Conservation (phyloP, 495 filamentous ascomycete species). For the Cenococcum geophilum region DNA sequence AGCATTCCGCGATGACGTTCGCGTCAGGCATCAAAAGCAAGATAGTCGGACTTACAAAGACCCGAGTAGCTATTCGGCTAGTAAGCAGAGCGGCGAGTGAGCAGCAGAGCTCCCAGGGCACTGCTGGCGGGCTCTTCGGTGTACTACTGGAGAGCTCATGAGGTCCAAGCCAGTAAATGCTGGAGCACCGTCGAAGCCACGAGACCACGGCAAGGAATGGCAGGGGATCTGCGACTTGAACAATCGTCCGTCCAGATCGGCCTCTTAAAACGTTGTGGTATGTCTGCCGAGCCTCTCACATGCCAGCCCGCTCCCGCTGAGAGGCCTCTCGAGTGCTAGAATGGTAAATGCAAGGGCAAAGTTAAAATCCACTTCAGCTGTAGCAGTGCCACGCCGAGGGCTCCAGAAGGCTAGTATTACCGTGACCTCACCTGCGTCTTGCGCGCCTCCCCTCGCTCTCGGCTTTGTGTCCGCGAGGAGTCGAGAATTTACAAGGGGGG, state of each 20-base stretch:
- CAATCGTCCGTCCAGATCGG: not conserved
- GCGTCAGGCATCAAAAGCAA: not conserved
- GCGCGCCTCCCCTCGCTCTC: too few species aligned
- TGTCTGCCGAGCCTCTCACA: not conserved
- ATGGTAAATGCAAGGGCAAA: not conserved
- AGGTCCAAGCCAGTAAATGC: not conserved
- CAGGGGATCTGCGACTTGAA: not conserved
- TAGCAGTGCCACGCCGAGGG: not conserved
- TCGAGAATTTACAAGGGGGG: too few species aligned
- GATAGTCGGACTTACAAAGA: not conserved
- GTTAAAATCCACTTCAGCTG: conserved; percentile 4
- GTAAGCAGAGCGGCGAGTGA: not conserved
- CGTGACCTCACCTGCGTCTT: not conserved
- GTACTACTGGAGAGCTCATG: not conserved
- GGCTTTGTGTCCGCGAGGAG: too few species aligned
- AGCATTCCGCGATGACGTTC: not conserved
- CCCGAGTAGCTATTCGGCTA: not conserved
- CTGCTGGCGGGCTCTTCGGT: not conserved
- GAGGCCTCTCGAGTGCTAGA: too few species aligned
- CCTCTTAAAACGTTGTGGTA: not conserved
- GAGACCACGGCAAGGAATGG: not conserved
- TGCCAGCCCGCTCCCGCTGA: not conserved
- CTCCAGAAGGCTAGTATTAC: not conserved
- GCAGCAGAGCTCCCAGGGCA: too few species aligned
- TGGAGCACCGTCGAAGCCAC: not conserved